These are phyloP conservation scores for Termitomyces sp. DNA, from an alignment of 768 basidiomycete species.

Conservation along the genomic window DNA sequence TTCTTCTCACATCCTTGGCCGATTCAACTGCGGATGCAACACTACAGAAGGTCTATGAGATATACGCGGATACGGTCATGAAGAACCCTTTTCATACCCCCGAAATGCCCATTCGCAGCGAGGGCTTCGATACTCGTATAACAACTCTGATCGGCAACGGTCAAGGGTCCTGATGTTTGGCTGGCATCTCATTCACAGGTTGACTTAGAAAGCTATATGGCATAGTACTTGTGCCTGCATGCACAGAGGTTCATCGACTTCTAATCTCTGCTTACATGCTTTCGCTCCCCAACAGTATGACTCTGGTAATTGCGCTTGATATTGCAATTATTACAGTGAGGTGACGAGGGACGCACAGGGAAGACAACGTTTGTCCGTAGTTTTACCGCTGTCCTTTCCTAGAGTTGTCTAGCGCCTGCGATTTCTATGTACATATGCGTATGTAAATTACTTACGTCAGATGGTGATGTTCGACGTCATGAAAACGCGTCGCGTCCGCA, in stretches of 20 bases:
- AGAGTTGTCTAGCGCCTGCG: too few relatives aligned
- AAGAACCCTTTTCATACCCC: conserved; percentile 99
- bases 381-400: background rate
- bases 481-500: background rate
- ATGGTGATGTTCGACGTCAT: background rate
- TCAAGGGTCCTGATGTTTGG: conserved; percentile 17
- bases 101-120: conserved; percentile 97
- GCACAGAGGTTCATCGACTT: background rate
- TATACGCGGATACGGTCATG: conserved; percentile 93
- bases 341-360: background rate
- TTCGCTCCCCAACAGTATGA: background rate
- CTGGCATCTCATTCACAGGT: background rate
- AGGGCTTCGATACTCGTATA: conserved; percentile 78
- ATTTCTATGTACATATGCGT: background rate
- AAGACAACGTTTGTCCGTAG: background rate
- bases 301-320: background rate
- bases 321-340: background rate
- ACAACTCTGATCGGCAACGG: conserved; percentile 51
- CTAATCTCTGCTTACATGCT: background rate
- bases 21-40: conserved; percentile 65
- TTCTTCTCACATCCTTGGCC: conserved; percentile 78
- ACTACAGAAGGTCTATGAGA: conserved; percentile 86
- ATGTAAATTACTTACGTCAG: background rate
- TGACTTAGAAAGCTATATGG: background rate
- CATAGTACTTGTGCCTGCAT: background rate